Evolutionary conservation across 2,329 filamentous ascomycete species (phyloP).

Genomic region (Kalmusia sp.): DNA sequence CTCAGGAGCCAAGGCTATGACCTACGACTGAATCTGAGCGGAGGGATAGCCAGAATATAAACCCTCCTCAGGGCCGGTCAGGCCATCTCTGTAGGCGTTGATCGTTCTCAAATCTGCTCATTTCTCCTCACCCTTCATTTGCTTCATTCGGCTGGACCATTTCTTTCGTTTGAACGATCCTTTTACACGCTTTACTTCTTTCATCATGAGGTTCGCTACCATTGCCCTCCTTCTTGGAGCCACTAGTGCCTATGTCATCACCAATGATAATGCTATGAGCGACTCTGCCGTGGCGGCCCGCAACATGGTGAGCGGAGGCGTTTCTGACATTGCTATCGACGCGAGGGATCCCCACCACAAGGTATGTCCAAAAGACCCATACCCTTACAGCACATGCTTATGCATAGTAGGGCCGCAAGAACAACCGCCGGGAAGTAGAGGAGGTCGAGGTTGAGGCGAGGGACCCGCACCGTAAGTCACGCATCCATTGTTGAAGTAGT

Average conservation of each 20-base stretch:
- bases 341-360: constrained; percentile 11
- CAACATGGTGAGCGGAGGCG: constrained; percentile 26
- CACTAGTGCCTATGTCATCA: constrained; percentile 40
- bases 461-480: constrained; percentile 8
- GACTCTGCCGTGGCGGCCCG: constrained; percentile 34
- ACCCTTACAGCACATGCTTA: background rate
- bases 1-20: constrained; percentile 12
- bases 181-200: constrained; percentile 17
- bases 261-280: constrained; percentile 25
- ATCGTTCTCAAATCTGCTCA: constrained; percentile 46
- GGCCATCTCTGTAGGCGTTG: constrained; percentile 29
- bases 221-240: constrained; percentile 41
- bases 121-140: constrained; percentile 32
- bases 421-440: constrained; percentile 4
- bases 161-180: constrained; percentile 17
- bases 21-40: constrained; percentile 7
- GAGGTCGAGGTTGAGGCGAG: constrained; percentile 9
- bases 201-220: constrained; percentile 40
- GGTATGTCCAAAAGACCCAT: background rate
- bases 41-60: constrained; percentile 31
- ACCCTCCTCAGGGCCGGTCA: constrained; percentile 27
- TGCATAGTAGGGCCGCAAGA: background rate
- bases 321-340: constrained; percentile 2
- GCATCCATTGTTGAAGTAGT: background rate
- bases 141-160: constrained; percentile 40